Base-by-base conservation (phyloP, 192 early-diverging fungal genomes). In the Coemansia sp. region DNA sequence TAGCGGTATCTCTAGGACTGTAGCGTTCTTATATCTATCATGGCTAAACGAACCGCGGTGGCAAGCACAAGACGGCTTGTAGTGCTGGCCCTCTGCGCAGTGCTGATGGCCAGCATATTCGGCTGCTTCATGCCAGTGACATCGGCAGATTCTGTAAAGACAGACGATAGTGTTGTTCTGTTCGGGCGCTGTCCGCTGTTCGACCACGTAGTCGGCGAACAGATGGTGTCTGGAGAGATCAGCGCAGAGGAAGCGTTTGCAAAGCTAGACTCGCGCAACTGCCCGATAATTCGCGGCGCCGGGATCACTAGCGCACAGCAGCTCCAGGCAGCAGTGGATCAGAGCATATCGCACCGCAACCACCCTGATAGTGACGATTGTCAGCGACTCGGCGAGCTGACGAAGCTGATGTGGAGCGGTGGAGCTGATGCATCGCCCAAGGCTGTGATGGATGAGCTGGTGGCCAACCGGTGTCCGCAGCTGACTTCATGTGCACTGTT, bases 231-330 rank as follows among this genome's bases (percentile, higher is more conserved):
- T 11, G 77, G 77, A 27, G 38, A 61, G 48, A 66, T 80, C 44
- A 70, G 67, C 19, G 30, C 71, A n/a, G 61, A 70, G 48, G 56
- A 80, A 52, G 77, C 77, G n/a, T 80, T 74, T 60, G 67, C 66
- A n/a, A 63, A 74, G 40, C 77, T 80, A 13, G 77, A 80, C 41
- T 70, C 71, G 33, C 67, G 64, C 64, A 70, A 74, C 58, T 80
- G 77, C 61, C 77, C 77, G 52, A 70, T 80, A 27, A 80, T 80
- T 55, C 77, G 71, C 53, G 77, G 77, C 23, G 71, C 70, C n/a
- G 59, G 59, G 6, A 80, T 80, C 30, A 80, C 68, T 54, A 80
- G 61, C 40, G 27, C 77, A 2, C 50, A 67, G 48, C 71, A 80
- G 62, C 71, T 80, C 15, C 44, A 70, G 45, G 33, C 37, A 6